Base-by-base conservation (phyloP, 768 basidiomycete genomes). In the Candolleomyces eurysporus region DNA sequence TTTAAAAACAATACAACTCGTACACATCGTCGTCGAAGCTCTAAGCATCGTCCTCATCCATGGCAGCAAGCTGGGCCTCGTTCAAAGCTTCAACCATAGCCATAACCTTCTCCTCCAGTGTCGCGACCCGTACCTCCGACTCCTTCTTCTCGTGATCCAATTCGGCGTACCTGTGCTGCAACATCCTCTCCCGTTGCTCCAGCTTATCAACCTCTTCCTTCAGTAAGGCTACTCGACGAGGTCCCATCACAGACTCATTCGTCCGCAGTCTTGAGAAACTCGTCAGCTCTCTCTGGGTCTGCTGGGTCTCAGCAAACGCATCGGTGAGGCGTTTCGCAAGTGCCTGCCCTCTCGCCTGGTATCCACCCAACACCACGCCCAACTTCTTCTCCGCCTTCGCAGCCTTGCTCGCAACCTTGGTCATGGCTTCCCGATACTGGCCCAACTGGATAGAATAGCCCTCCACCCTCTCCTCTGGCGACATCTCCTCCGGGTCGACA, bases 341-440 rank as follows among this genome's bases (percentile, higher is more conserved):
- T 45, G 84, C 83, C 68, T 81, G 81, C 31, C 87, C 86, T 10
- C 96, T 86, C 43, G 83, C 82, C 69, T 92, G 85, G 72, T 98
- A 98, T 9, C 97, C 97, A n/a, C 95, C 95, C 3, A 98, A 84
- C 14, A 84, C 84, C 60, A 94, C 85, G 9, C 80, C 83, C 10
- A 98, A 84, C 73, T 94, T 96, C 84, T 95, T 97, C 80, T 98
- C 96, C 5, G 81, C 70, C 78, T 97, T 98, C 21, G 83, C 73
- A 0, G 91, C 90, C 71, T 90, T 93, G 58, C 80, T 83, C 0
- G 92, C 91, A 69, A 96, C 91, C 69, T 84, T 86, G 39, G 86
- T 76, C 88, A 99, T 94, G 54, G 76, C 72, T 16, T 88, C 88
- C 30, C 88, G 85, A 58, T 80, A 79, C 55, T 85, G 79, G 7